These are phyloP conservation scores for Daphne laureola DNA, from an alignment of 441 rosid genomes.

Conservation along the genomic window DNA sequence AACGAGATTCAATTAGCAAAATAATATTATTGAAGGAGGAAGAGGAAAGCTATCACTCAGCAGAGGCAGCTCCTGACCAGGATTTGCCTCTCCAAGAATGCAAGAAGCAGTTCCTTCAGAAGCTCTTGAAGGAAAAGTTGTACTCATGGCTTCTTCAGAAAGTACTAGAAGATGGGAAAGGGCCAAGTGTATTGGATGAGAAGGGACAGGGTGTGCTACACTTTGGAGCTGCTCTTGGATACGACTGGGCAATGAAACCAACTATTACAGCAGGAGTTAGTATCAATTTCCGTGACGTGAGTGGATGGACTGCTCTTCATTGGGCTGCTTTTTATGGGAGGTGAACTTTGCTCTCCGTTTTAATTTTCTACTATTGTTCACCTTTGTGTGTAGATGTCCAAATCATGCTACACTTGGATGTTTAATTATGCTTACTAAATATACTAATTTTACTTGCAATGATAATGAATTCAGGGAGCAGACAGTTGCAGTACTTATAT, in stretches of 20 bases:
- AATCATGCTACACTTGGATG: too few species aligned
- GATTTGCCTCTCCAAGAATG: constrained; percentile 22
- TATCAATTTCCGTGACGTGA: constrained; percentile 79
- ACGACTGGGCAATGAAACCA: constrained; percentile 80
- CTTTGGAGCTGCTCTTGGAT: constrained; percentile 83
- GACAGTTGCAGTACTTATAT: constrained; percentile 67
- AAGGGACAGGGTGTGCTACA: constrained; percentile 87
- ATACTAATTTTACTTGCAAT: too few species aligned
- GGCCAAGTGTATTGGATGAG: constrained; percentile 62
- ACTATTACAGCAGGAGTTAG: constrained; percentile 65
- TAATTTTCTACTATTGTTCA: background rate
- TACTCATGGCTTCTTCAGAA: constrained; percentile 65
- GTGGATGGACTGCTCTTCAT: constrained; percentile 98
- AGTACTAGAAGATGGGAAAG: constrained; percentile 72
- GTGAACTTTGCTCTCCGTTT: constrained; percentile 23
- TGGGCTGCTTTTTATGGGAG: constrained; percentile 97
- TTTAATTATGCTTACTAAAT: too few species aligned
- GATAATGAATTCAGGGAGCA: constrained; percentile 48
- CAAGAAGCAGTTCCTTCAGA: constrained; percentile 36
- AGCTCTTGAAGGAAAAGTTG: constrained; percentile 51
- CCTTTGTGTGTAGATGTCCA: too few species aligned
- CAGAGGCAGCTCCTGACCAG: constrained; percentile 27
- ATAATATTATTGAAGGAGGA: constrained; percentile 61
- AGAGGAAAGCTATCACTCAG: constrained; percentile 33
- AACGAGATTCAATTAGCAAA: constrained; percentile 38